Evolutionary conservation across 371 early-diverging fungal genomes (phyloP), one percentile per base, ranked within the genome.

Genomic region (Apophysomyces ossiformis): DNA sequence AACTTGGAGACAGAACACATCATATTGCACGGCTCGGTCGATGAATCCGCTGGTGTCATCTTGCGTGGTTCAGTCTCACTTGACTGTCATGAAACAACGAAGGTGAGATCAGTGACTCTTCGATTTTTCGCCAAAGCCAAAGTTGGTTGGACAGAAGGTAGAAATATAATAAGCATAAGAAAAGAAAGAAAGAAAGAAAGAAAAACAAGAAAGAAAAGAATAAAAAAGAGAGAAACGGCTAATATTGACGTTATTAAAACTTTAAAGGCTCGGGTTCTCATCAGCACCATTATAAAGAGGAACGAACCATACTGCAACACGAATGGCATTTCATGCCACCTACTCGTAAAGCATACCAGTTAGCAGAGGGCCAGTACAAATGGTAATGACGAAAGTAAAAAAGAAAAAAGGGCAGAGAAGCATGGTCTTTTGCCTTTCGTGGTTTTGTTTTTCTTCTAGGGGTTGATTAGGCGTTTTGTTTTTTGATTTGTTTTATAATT

Each of bases 71-170:
- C 76, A 0, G 78, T 84, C 3, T 65, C 74, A 6, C 57, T 84
- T 7, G 69, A 76, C 50, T 77, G 76, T 56, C 72, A 69, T 39
- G 84, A 84, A 60, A 67, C 73, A 1, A 81, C 72, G 32, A 79
- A 79, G 50, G 72, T 84, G 45, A 76, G 69, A 57, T 70, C 79
- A 7, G 65, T 84, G 35, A 45, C 67, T 0, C 64, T 84, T 16
- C 79, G 74, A 57, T 81, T 84, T 58, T 60, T 74, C n/a, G 84
- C 81, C 1, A 84, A 74, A 56, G 69, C 70, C 39, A 76, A 74
- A 47, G 84, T 79, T 0, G 65, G 66, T 38, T 84, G 84, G 84
- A 68, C 71, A 8, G 84, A 84, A 75, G 79, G 82, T 79, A 77
- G 32, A 26, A 26, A 26, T 1, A 26, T 1, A 26, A 26, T 26